phyloP scores from a whole-genome alignment of 169 alveolate species.

The Condylostoma magnum region DNA sequence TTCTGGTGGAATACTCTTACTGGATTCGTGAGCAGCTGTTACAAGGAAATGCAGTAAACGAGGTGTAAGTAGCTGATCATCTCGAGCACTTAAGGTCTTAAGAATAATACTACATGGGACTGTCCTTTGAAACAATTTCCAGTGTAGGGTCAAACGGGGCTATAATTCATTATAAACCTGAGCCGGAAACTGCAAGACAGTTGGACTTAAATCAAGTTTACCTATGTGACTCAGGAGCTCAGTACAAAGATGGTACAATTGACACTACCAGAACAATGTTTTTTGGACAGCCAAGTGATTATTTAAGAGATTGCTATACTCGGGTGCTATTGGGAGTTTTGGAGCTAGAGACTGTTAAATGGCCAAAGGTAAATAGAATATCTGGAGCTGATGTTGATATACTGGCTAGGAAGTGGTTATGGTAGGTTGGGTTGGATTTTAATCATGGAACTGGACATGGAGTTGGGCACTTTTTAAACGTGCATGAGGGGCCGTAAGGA shows the following conservation, averaged over 20 bases:
- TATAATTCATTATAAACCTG: constrained; percentile 95
- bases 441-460: constrained; percentile 99
- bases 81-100: constrained; percentile 52
- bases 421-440: constrained; percentile 93
- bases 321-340: constrained; percentile 96
- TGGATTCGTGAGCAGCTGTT: constrained; percentile 79
- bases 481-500: constrained; percentile 97
- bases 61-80: constrained; percentile 56
- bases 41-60: constrained; percentile 51
- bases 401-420: constrained; percentile 94
- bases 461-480: constrained; percentile 97
- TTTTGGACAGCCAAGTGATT: constrained; percentile 90
- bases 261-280: constrained; percentile 99
- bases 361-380: constrained; percentile 89
- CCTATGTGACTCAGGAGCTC: constrained; percentile 98
- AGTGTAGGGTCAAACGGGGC: constrained; percentile 98
- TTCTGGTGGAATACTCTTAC: constrained; percentile 91
- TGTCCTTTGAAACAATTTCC: constrained; percentile 94
- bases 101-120: constrained; percentile 68
- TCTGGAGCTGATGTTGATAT: constrained; percentile 94
- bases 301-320: constrained; percentile 93
- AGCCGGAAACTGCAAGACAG: constrained; percentile 53
- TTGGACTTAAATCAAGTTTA: constrained; percentile 49
- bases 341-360: constrained; percentile 88
- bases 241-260: constrained; percentile 98